Evolutionary conservation across 768 basidiomycete species (phyloP), one percentile per base, ranked within the genome.

Genomic region (Pleurotus cornucopiae): DNA sequence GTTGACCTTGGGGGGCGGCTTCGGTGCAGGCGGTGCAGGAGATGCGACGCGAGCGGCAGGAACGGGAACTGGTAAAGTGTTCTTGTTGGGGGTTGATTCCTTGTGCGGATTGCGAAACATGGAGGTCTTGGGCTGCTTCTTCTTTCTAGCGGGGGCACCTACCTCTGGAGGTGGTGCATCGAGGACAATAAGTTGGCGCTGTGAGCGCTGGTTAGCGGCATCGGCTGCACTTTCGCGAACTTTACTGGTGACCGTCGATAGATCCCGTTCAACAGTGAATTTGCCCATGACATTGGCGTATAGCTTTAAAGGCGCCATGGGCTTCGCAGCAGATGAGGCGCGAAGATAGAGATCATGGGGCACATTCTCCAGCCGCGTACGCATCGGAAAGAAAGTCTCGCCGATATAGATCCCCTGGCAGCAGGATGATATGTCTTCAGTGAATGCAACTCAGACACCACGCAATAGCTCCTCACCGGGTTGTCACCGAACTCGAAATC

Each of bases 281-380:
- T 86, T 89, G 38, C 88, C 88, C n/a, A 81, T 75, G 44, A 92
- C 81, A 61, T 83, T 84, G 59, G 87, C 89, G 61, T 85, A 81
- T 16, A 88, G 80, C 66, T 88, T 89, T 61, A 91, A 78, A 1
- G 87, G 84, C 0, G 82, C 80, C 60, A 74, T 80, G 48, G 79
- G 82, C 66, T 83, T 85, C 20, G 77, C 71, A 6, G 78, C 74
- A 13, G 80, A 78, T 38, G 84, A 74, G 11, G 82, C 73, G 13
- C 88, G 81, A 18, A 91, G 77, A 68, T 89, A 92, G 26, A 92
- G 76, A 59, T 92, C 90, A 61, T 90, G 87, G 6, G 78, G 73
- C 30, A 34, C 30, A 58, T 73, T 76, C 67, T 89, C 89, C 55
- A 74, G 73, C 55, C 69, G 67, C 4, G 77, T 68, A 2, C 71